These are phyloP conservation scores for Nemania abortiva DNA, from an alignment of 2,329 filamentous ascomycete species.

Conservation along the genomic window DNA sequence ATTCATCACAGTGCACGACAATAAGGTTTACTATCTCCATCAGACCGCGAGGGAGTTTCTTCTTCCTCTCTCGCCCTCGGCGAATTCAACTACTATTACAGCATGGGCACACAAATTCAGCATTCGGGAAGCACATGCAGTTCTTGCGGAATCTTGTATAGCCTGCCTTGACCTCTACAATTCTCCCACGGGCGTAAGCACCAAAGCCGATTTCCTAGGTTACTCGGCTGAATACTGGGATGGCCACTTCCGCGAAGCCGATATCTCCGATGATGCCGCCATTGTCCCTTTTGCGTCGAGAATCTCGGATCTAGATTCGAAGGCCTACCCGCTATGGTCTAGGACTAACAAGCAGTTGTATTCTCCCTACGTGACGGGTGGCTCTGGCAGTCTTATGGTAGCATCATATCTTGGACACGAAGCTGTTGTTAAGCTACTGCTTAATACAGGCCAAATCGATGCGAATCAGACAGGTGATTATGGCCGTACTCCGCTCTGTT, in stretches of 20 bases:
- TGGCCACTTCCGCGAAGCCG: neutral
- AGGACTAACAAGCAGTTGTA: neutral
- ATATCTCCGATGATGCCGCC: neutral
- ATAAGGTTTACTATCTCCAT: conserved; percentile 17
- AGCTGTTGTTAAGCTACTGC: conserved; percentile 12
- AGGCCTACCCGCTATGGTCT: neutral
- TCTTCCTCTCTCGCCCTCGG: neutral
- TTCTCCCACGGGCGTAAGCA: neutral
- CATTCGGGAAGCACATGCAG: conserved; percentile 3
- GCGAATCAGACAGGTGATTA: neutral
- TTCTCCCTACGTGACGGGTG: neutral
- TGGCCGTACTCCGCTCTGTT: neutral
- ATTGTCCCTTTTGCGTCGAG: neutral
- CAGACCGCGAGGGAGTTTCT: conserved; percentile 22
- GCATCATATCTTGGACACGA: conserved; percentile 2
- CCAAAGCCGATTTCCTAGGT: neutral
- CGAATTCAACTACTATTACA: neutral
- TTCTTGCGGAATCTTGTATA: conserved; percentile 11
- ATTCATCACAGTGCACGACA: neutral
- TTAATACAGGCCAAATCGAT: neutral
- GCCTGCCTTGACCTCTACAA: neutral
- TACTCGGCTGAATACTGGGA: neutral
- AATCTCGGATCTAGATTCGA: neutral
- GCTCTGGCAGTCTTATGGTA: neutral
- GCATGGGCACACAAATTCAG: conserved; percentile 6